Base-by-base conservation (phyloP, 768 basidiomycete species). In the Agrocybe pediades region DNA sequence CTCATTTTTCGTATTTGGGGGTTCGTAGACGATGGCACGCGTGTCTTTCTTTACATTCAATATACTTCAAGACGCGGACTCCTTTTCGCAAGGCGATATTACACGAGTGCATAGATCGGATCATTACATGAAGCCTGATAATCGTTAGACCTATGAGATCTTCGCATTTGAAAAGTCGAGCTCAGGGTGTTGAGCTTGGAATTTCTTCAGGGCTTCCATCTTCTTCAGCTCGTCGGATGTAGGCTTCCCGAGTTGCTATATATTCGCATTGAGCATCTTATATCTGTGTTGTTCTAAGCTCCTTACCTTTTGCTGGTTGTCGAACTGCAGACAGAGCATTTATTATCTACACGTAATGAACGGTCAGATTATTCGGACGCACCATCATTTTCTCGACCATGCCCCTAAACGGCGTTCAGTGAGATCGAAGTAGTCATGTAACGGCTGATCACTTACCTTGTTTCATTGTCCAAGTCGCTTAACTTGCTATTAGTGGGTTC, bases 361-460 rank as follows among this genome's bases (percentile, higher is more conserved):
- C 41, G n/a, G n/a, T n/a, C 17, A 36, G 46, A 33, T 43, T 20
- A 25, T 42, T 36, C 5, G 33, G 33, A 5, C 45, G 62, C 74
- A 96, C 96, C 96, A 99, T 98, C 97, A 99, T 99, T 78, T 99
- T 99, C 72, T 99, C 97, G 3, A 99, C 97, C 91, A 99, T 90
- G 2, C 91, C 94, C 60, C 97, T 92, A 6, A 36, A 49, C 50
- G 58, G 46, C 53, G 48, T 17, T 33, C 24, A 19, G 21, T 19
- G 26, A 40, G 23, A 23, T 19, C 24, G 17, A 39, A 33, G 5
- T 33, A 36, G 16, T 19, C 25, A 16, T 25, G 5, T 26, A 6
- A 33, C n/a, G 13, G 16, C 11, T 9, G 3, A 50, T 4, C 6
- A 42, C 72, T 27, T 60, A 88, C 92, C 92, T 85, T 0, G 96